Evolutionary conservation across 768 basidiomycete species (phyloP).

Genomic region (Boletus insuetus): DNA sequence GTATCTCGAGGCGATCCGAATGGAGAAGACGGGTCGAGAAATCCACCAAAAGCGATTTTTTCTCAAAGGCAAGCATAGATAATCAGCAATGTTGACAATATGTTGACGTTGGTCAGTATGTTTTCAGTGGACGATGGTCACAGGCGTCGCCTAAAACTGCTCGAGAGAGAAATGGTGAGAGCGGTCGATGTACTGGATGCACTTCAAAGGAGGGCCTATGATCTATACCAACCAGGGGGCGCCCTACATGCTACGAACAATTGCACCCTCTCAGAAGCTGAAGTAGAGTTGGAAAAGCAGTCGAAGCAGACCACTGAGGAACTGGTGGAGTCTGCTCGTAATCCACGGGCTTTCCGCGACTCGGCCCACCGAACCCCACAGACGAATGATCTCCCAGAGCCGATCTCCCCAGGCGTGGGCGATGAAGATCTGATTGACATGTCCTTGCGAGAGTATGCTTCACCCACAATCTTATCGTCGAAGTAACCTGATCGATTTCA

Average conservation of each 20-base stretch:
- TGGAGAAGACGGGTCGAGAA: slow-evolving; percentile 30
- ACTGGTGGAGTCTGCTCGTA: background rate
- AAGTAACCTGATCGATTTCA: background rate
- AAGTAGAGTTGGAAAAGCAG: background rate
- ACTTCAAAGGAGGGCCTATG: slow-evolving; percentile 17
- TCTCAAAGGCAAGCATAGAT: background rate
- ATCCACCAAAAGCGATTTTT: slow-evolving; percentile 35
- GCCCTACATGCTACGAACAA: background rate
- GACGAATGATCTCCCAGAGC: background rate
- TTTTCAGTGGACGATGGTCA: slow-evolving; percentile 30
- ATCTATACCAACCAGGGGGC: slow-evolving; percentile 8
- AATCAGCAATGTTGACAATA: no score
- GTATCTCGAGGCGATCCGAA: slow-evolving; percentile 34
- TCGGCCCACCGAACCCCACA: background rate
- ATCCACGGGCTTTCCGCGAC: background rate
- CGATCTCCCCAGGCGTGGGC: background rate
- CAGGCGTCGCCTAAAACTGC: slow-evolving; percentile 27
- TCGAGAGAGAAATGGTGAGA: slow-evolving; percentile 28
- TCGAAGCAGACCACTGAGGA: background rate
- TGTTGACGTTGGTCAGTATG: no score
- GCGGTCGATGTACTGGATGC: slow-evolving; percentile 19
- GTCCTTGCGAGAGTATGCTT: slow-evolving; percentile 9
- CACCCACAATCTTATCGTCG: background rate
- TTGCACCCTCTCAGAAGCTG: background rate
- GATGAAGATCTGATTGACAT: slow-evolving; percentile 20